Conservation (phyloP, 192 early-diverging fungal species). For the Entophlyctis helioformis region DNA sequence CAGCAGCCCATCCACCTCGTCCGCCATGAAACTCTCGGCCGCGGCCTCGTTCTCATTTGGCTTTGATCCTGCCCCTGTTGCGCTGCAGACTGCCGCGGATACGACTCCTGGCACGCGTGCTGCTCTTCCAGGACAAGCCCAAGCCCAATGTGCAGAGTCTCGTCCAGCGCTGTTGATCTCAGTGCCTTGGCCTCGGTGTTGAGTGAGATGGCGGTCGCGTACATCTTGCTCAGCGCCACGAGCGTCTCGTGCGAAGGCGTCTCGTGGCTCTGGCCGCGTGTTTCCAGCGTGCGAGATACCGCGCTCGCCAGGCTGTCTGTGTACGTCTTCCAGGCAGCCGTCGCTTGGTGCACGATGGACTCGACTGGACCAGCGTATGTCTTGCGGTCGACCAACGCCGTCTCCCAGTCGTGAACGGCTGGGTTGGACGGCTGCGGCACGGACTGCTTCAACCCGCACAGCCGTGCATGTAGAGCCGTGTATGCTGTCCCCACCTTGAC, state of each 20-base stretch:
- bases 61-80: neutral
- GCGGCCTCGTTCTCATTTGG: too few species aligned
- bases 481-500: slow-evolving; percentile 6
- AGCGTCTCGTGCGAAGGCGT: slow-evolving; percentile 7
- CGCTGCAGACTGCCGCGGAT: slow-evolving; percentile 8
- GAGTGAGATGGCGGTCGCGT: slow-evolving; percentile 18
- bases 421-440: neutral
- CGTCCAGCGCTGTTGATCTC: slow-evolving; percentile 14
- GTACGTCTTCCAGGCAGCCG: slow-evolving; percentile 3
- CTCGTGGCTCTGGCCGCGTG: slow-evolving; percentile 4
- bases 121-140: slow-evolving; percentile 23
- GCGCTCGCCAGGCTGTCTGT: slow-evolving; percentile 2
- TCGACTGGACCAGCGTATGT: neutral
- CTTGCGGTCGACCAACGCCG: slow-evolving; percentile 14
- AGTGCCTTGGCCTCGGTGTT: slow-evolving; percentile 9
- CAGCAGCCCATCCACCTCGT: slow-evolving; percentile 38
- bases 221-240: slow-evolving; percentile 2
- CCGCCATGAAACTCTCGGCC: slow-evolving; percentile 23
- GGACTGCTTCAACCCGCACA: too few species aligned
- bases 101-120: slow-evolving; percentile 2
- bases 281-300: neutral
- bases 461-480: slow-evolving; percentile 2
- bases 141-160: slow-evolving; percentile 16
- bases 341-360: slow-evolving; percentile 5
- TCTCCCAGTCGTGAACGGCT: slow-evolving; percentile 15